phyloP scores from a whole-genome alignment of 75 land plant species.

The Selaginella tamariscina region DNA sequence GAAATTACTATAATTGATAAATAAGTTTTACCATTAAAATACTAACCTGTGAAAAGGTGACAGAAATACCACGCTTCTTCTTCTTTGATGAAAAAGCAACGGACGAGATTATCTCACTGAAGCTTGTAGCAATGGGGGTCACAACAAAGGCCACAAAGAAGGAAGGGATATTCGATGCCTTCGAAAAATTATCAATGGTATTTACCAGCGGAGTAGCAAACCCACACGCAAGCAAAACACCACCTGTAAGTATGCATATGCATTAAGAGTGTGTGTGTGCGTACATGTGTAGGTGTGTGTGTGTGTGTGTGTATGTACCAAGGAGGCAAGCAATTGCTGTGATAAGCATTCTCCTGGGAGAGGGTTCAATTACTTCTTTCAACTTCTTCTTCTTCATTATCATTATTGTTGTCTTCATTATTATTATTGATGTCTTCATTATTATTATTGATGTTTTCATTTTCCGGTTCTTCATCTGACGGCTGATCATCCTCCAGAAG shows the following conservation, averaged over 20 bases:
- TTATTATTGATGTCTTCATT: background rate
- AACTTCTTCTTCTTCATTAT: background rate
- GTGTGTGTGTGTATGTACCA: too few relatives aligned
- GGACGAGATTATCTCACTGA: conserved; percentile 3
- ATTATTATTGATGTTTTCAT: background rate
- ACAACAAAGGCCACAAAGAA: conserved; percentile 7
- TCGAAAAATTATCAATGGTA: conserved; percentile 1
- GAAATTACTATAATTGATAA: background rate
- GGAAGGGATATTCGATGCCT: background rate
- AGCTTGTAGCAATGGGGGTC: conserved; percentile 4
- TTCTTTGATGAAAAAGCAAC: background rate
- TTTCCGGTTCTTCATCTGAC: too few relatives aligned
- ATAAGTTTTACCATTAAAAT: too few relatives aligned
- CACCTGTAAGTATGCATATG: too few relatives aligned
- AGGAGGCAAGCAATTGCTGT: background rate
- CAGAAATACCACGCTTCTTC: background rate
- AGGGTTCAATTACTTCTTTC: background rate
- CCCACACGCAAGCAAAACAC: background rate
- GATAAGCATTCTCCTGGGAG: background rate
- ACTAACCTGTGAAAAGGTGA: conserved; percentile 2
- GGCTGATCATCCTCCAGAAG: background rate
- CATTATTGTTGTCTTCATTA: background rate
- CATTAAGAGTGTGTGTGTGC: too few relatives aligned
- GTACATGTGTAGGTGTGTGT: too few relatives aligned
- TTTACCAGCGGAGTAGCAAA: conserved; percentile 4